Evolutionary conservation across 164 flowering plant genomes (phyloP), one percentile per base, ranked within the genome.

Genomic region (Buxus sempervirens): DNA sequence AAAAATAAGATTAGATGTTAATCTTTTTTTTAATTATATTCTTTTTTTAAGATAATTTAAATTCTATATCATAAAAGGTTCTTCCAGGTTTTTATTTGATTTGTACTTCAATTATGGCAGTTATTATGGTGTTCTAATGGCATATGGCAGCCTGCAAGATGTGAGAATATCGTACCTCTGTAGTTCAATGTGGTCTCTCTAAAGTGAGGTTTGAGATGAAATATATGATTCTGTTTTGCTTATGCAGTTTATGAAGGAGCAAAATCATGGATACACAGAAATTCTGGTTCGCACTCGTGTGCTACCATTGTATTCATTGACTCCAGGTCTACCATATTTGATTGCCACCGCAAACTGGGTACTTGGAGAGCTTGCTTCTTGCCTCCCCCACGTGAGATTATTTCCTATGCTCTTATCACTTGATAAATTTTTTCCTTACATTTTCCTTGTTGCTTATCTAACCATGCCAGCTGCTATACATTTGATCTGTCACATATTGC

Each of bases 261-360:
- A 78, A 70, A 75, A 78, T 71, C 78, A 85, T 69, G 84, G 70
- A 61, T 83, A 80, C 70, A 75, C 76, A 54, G 49, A 79, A 55
- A 75, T 72, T 77, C 75, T 91, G 65, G 49, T 91, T 72, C 80
- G 71, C 58, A 78, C 64, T 56, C 82, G 91, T 55, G 72, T 91
- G 65, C 77, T 91, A 38, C 93, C 94, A n/a, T 53, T 91, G 71
- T 89, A 84, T 77, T 61, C 68, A 32, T 42, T 73, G 45, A 64
- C 81, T 27, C 62, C 56, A 14, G 65, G 65, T 65, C 62, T 65
- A 41, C 94, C 93, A 53, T 88, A 83, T 75, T 79, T 91, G 81
- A 67, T 89, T 70, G 97, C 93, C 19, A 73, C 85, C 70, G 91
- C 97, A 76, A 89, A 85, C 69, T 91, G 97, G 97, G 80, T 91